Conservation (phyloP, 2,329 filamentous ascomycete genomes). For the Aureobasidium uvarum region DNA sequence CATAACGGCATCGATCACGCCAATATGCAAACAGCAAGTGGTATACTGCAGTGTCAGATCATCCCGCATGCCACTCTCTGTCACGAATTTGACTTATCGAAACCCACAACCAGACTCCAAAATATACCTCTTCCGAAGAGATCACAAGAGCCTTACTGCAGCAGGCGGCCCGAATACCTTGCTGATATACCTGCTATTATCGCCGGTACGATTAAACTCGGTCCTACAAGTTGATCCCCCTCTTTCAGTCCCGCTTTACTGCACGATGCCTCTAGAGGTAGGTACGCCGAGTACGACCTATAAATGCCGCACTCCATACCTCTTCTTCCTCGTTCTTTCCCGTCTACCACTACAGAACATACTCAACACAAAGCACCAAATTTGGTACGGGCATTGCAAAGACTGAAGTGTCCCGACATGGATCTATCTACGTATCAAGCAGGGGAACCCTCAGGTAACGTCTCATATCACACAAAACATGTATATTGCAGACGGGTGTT, state of each 20-base stretch:
- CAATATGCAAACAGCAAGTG: not conserved
- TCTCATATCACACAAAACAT: constrained; percentile 22
- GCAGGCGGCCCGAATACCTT: not conserved
- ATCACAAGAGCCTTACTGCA: not conserved
- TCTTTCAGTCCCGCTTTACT: constrained; percentile 12
- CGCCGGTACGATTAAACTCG: not conserved
- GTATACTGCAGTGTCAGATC: not conserved
- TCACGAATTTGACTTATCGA: not conserved
- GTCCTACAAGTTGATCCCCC: constrained; percentile 4
- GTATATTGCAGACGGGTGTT: constrained; percentile 28
- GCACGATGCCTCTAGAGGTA: constrained; percentile 20
- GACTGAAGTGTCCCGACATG: constrained; percentile 6
- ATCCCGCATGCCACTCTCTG: not conserved
- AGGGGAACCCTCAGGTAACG: constrained; percentile 24
- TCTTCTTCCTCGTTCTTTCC: not conserved
- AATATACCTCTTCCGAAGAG: not conserved
- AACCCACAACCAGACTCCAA: not conserved
- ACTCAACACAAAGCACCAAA: not conserved
- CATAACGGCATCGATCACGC: not conserved
- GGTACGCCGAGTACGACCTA: constrained; percentile 17
- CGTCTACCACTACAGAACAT: not conserved
- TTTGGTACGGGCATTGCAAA: constrained; percentile 7
- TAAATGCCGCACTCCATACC: not conserved
- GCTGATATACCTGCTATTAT: not conserved
- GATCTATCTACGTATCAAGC: constrained; percentile 19